phyloP scores from a whole-genome alignment of 306 rosid species.

The Inga laurina region DNA sequence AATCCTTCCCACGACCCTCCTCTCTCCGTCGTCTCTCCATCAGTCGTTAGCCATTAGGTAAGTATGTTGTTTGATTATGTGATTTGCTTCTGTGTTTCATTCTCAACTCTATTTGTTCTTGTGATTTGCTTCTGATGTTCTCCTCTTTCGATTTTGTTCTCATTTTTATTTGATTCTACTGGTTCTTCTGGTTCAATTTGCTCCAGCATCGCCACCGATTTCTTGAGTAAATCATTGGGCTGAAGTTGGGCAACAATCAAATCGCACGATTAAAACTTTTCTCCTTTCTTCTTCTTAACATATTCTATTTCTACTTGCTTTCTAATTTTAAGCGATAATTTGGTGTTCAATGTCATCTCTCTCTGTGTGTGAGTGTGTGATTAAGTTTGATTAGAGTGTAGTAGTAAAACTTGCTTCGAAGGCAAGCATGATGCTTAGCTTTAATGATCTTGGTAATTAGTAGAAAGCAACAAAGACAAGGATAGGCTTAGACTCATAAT shows the following conservation, averaged over 20 bases:
- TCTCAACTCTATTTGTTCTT: too few species aligned
- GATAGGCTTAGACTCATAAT: neutral
- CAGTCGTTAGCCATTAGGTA: too few species aligned
- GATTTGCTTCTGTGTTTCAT: too few species aligned
- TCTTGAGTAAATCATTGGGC: too few species aligned
- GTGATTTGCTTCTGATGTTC: too few species aligned
- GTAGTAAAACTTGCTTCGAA: constrained; percentile 44
- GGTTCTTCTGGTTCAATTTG: neutral
- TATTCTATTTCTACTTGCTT: neutral
- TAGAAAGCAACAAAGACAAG: constrained; percentile 18
- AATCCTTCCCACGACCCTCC: too few species aligned
- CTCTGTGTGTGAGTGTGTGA: neutral
- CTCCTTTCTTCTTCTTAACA: neutral
- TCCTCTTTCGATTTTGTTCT: too few species aligned
- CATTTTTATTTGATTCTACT: too few species aligned
- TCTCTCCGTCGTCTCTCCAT: too few species aligned
- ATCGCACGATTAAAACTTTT: neutral
- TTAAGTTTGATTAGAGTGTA: neutral
- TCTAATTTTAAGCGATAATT: neutral
- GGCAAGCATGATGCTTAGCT: constrained; percentile 50
- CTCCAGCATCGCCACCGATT: neutral
- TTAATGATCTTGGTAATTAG: constrained; percentile 26
- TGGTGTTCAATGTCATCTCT: constrained; percentile 36
- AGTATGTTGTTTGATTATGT: too few species aligned
- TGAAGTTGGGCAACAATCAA: too few species aligned